These are phyloP conservation scores for Cornus controversa DNA, from an alignment of 148 eudicot species.

Conservation along the genomic window DNA sequence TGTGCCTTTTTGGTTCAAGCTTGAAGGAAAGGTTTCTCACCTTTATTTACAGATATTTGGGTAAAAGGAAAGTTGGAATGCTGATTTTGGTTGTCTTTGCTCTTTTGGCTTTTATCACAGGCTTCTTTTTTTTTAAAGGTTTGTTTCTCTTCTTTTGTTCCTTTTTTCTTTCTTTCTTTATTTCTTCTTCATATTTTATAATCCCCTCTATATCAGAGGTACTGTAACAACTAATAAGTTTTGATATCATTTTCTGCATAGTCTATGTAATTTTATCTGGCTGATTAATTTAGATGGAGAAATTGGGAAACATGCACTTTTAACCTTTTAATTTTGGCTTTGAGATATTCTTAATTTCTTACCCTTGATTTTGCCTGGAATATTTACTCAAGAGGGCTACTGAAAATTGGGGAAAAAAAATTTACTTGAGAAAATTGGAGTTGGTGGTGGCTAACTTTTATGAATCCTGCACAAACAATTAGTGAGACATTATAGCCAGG, in stretches of 20 bases:
- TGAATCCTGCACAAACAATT: background rate
- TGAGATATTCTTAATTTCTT: slow-evolving; percentile 2
- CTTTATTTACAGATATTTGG: slow-evolving; percentile 44
- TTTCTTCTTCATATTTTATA: background rate
- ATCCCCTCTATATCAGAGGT: background rate
- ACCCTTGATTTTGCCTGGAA: background rate
- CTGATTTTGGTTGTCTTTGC: slow-evolving; percentile 63
- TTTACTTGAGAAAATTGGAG: background rate
- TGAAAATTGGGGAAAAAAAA: too few relatives aligned
- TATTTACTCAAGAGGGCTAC: too few relatives aligned
- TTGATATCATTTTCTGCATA: background rate
- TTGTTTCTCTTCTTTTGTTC: slow-evolving; percentile 15
- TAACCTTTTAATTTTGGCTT: background rate
- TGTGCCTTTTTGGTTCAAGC: slow-evolving; percentile 51
- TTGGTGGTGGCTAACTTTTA: background rate
- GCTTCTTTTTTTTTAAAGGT: slow-evolving; percentile 68
- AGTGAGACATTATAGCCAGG: background rate
- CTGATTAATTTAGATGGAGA: background rate
- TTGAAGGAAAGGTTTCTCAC: slow-evolving; percentile 71
- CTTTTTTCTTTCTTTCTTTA: background rate
- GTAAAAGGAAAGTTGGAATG: slow-evolving; percentile 71
- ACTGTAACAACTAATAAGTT: background rate
- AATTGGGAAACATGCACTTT: background rate
- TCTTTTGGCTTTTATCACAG: slow-evolving; percentile 53
- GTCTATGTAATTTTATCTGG: background rate